Conservation (phyloP, 1,139 yeast species). For the Pichia sp. region DNA sequence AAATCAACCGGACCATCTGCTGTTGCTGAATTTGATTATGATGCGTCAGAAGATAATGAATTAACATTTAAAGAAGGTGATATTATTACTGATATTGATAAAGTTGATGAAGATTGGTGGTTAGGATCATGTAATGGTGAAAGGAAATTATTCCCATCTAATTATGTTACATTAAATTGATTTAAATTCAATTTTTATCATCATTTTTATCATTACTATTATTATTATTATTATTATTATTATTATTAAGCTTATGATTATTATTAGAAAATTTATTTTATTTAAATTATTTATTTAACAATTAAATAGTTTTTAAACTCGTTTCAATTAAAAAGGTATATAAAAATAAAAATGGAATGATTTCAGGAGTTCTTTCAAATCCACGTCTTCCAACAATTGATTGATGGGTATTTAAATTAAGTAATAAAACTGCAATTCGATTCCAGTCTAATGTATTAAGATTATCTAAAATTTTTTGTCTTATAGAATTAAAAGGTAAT, state of each 20-base stretch:
- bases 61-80: slow-evolving; percentile 80
- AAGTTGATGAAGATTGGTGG: slow-evolving; percentile 98
- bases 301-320: background rate
- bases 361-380: slow-evolving; percentile 45
- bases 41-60: slow-evolving; percentile 87
- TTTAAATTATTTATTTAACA: background rate
- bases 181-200: background rate
- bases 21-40: slow-evolving; percentile 78
- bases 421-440: slow-evolving; percentile 58
- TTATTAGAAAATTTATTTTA: background rate
- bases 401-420: slow-evolving; percentile 66
- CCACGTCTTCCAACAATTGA: slow-evolving; percentile 68
- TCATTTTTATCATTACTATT: background rate
- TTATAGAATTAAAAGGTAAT: slow-evolving; percentile 34
- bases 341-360: slow-evolving; percentile 46
- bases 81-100: slow-evolving; percentile 70
- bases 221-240: slow-evolving; percentile 16
- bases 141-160: slow-evolving; percentile 84
- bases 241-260: no score
- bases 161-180: slow-evolving; percentile 54
- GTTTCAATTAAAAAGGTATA: slow-evolving; percentile 35
- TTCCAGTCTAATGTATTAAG: slow-evolving; percentile 57
- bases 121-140: slow-evolving; percentile 74
- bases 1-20: slow-evolving; percentile 45
- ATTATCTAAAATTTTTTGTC: slow-evolving; percentile 40